These are phyloP conservation scores for Sanghuangporus baumii DNA, from an alignment of 1,284 basidiomycete genomes.

Conservation along the genomic window DNA sequence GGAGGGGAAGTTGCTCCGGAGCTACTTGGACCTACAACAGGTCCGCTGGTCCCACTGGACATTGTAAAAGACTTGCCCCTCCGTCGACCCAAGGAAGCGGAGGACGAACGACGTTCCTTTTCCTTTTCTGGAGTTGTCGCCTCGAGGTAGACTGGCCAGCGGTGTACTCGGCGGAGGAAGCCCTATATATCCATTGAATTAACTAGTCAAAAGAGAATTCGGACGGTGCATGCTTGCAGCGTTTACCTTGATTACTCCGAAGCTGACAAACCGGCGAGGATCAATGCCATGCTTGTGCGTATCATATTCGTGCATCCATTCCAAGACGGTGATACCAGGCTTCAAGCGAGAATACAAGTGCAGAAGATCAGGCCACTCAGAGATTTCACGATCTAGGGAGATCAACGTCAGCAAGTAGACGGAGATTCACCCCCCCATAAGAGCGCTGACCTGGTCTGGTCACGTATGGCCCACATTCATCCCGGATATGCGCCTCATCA, in stretches of 20 bases:
- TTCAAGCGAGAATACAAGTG: slow-evolving; percentile 84
- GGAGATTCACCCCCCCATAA: slow-evolving; percentile 29
- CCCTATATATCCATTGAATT: slow-evolving; percentile 43
- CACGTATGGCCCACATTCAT: slow-evolving; percentile 89
- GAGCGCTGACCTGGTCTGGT: slow-evolving; percentile 57
- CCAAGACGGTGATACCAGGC: slow-evolving; percentile 77
- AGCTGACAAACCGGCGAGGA: slow-evolving; percentile 90
- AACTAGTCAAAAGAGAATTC: not conserved
- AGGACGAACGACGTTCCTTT: slow-evolving; percentile 14
- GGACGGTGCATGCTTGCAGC: not conserved
- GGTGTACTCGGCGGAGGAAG: slow-evolving; percentile 87
- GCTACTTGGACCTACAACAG: not conserved
- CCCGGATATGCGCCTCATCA: slow-evolving; percentile 73
- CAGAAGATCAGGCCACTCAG: slow-evolving; percentile 81
- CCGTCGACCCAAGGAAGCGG: slow-evolving; percentile 28
- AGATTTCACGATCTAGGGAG: slow-evolving; percentile 40
- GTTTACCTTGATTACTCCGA: slow-evolving; percentile 91
- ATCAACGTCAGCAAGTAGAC: not conserved
- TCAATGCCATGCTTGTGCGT: slow-evolving; percentile 78
- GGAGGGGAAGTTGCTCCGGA: slow-evolving; percentile 9
- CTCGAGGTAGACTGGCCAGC: slow-evolving; percentile 76
- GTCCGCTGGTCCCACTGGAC: not conserved
- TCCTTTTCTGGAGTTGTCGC: slow-evolving; percentile 1
- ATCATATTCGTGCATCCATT: slow-evolving; percentile 84
- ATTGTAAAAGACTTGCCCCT: slow-evolving; percentile 36